Evolutionary conservation across 306 rosid genomes (phyloP).

Genomic region (Geum urbanum): DNA sequence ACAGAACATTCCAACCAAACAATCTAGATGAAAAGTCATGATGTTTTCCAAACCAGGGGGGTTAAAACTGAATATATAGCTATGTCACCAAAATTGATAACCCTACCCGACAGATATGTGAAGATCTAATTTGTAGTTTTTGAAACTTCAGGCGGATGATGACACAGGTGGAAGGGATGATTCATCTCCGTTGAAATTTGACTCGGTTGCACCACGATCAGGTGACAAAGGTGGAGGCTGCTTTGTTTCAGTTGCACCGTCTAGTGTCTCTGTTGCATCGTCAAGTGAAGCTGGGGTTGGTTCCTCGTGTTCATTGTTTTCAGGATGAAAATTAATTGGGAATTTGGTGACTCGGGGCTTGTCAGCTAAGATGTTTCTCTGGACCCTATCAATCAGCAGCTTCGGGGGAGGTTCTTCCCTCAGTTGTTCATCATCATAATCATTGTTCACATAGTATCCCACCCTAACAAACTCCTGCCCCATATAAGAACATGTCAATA

Average conservation of each 20-base stretch:
- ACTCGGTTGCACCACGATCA: neutral
- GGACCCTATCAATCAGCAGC: slow-evolving; percentile 65
- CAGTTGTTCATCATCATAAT: slow-evolving; percentile 83
- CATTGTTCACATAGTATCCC: slow-evolving; percentile 93
- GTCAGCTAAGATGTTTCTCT: slow-evolving; percentile 84
- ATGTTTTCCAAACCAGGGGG: neutral
- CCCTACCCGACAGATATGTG: neutral
- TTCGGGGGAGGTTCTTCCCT: slow-evolving; percentile 90
- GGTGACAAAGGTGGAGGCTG: slow-evolving; percentile 3
- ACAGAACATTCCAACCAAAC: slow-evolving; percentile 4
- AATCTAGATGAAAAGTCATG: neutral
- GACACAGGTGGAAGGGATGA: slow-evolving; percentile 14
- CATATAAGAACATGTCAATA: slow-evolving; percentile 80
- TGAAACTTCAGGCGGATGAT: slow-evolving; percentile 16
- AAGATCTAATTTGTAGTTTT: neutral
- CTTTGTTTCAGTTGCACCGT: neutral
- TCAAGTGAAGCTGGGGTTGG: slow-evolving; percentile 22
- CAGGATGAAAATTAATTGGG: slow-evolving; percentile 66
- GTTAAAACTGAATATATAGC: neutral
- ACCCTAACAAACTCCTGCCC: slow-evolving; percentile 86
- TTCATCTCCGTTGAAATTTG: slow-evolving; percentile 16
- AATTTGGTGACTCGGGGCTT: slow-evolving; percentile 93
- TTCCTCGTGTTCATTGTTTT: slow-evolving; percentile 24
- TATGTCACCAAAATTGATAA: slow-evolving; percentile 10
- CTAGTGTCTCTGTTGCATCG: neutral